A percentile compares a stretch with the other conserved stretches of the same genome.
These are phyloP conservation scores for Penicillium atrosanguineum DNA, from an alignment of 495 filamentous ascomycete genomes.

Conservation along the genomic window DNA sequence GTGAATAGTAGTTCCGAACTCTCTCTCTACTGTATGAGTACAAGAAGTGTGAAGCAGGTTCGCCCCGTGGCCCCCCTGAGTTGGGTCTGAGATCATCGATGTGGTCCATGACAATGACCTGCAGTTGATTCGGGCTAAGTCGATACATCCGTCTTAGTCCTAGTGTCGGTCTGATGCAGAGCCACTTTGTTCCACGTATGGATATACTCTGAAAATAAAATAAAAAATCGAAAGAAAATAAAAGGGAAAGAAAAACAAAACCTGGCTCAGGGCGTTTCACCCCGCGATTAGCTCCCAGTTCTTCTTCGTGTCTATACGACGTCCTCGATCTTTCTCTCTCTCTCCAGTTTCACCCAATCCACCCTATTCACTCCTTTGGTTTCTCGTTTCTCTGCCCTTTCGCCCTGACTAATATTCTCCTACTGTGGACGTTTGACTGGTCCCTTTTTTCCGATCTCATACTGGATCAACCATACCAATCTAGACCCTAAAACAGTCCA, in stretches of 20 bases:
- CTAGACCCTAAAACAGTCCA: slow-evolving; percentile 15
- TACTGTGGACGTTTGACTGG: slow-evolving; percentile 3
- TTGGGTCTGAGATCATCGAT: slow-evolving; percentile 21
- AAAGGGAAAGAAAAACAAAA: slow-evolving; percentile 21
- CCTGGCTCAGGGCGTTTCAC: slow-evolving; percentile 31
- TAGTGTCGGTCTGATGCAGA: slow-evolving; percentile 30
- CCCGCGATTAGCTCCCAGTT: slow-evolving; percentile 38
- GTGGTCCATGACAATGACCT: slow-evolving; percentile 22
- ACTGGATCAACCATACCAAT: slow-evolving; percentile 14
- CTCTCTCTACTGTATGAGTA: too few species aligned
- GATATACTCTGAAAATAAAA: slow-evolving; percentile 17
- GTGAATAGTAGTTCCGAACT: too few species aligned
- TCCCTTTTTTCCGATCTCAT: slow-evolving; percentile 14
- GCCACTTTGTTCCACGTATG: slow-evolving; percentile 31
- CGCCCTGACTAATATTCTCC: slow-evolving; percentile 14
- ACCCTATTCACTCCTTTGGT: slow-evolving; percentile 31
- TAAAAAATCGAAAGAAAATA: slow-evolving; percentile 15
- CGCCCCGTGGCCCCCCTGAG: slow-evolving; percentile 18
- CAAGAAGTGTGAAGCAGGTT: slow-evolving; percentile 5
- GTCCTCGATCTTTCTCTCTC: slow-evolving; percentile 18
- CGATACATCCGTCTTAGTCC: slow-evolving; percentile 31
- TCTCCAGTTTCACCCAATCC: slow-evolving; percentile 13
- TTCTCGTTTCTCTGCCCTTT: slow-evolving; percentile 22
- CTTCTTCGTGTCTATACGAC: slow-evolving; percentile 26
- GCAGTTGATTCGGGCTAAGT: slow-evolving; percentile 25